Base-by-base conservation (phyloP, 2,329 filamentous ascomycete species). In the Diplodia mutila region DNA sequence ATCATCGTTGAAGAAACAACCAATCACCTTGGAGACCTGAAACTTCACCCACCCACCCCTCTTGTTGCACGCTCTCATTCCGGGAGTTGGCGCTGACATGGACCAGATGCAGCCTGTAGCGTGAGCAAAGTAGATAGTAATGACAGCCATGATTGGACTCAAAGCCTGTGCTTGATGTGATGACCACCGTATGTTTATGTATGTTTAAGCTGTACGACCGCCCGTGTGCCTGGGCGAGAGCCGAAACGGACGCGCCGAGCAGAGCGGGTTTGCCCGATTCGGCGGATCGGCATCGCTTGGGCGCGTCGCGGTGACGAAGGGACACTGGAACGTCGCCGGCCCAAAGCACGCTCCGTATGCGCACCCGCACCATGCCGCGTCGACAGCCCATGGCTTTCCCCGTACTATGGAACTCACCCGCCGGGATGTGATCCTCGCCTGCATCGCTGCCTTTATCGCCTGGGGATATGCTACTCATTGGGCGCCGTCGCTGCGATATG, bases 391-490 rank as follows among this genome's bases (percentile, higher is more conserved):
- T 69, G 76, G 75, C 73, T 74, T 69, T 70, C 70, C 72, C 72
- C 76, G 75, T 77, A 79, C 76, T 77, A 82, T 91, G 90, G 89
- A 92, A 82, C 87, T 88, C 84, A 87, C 88, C 82, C 88, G 87
- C 85, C 77, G 77, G 76, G 86, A 93, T 86, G 85, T 89, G 79
- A 85, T 88, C 78, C 79, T 91, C 80, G 88, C 89, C 78, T 86
- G 85, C 78, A 79, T 90, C 77, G 88, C 85, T 79, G 86, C 85
- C 78, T 92, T 97, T 80, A 84, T 97, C 78, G 90, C 92, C 77
- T 98, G 94, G 94, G 91, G 92, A 70, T 90, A 94, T 78, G 86
- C 90, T 69, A 90, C 92, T 72, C 89, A 91, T 82, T 96, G 91
- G 89, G 84, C 93, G 74, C 93, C 94, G 34, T 82, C 89, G 69